Evolutionary conservation across 2,329 filamentous ascomycete species (phyloP), one percentile per base, ranked within the genome.

Genomic region (Trichoderma breve): DNA sequence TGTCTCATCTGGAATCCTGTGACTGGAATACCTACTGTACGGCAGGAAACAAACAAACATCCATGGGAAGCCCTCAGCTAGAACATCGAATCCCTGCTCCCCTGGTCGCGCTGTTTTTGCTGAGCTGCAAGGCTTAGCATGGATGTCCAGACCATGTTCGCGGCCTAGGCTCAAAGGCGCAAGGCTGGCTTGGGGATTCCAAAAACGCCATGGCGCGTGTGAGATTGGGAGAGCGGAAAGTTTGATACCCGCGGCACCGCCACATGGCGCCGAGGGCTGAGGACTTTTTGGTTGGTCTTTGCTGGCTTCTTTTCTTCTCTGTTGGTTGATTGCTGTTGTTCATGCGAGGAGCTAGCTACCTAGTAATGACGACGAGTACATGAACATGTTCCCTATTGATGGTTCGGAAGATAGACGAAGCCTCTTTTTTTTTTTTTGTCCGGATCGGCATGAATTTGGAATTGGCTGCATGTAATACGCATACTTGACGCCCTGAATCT

Each of bases 231-330:
- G 55, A 51, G 21, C 67, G 67, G 67, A 62, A 70, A 36, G 67
- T 30, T 36, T 51, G 57, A 51, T 62, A 62, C 55, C 67, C 57
- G 67, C 39, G 28, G 12, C 67, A 36, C 67, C 15, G 67, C 67
- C 67, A 70, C 57, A 70, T 61, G 66, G 57, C 28, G 43, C 43
- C 18, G 32, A 6, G 55, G 55, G 65, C 24, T 39, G 51, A 43
- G 26, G 15, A 7, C 2, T 32, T 24, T 36, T 34, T 11, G 32
- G n/a, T 51, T 51, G 43, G 43, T 51, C 8, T n/a, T 21, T 51
- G 18, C 43, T 32, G 9, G 58, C 39, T 21, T 39, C 11, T 62
- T 24, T 62, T 66, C 9, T 55, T 18, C 36, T 36, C 3, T 51
- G 1, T 21, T 51, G 7, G 18, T 43, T 43, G 39, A n/a, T 43